Evolutionary conservation across 2,329 filamentous ascomycete species (phyloP), one percentile per base, ranked within the genome.

Genomic region (Paraphoma chrysanthemicola): DNA sequence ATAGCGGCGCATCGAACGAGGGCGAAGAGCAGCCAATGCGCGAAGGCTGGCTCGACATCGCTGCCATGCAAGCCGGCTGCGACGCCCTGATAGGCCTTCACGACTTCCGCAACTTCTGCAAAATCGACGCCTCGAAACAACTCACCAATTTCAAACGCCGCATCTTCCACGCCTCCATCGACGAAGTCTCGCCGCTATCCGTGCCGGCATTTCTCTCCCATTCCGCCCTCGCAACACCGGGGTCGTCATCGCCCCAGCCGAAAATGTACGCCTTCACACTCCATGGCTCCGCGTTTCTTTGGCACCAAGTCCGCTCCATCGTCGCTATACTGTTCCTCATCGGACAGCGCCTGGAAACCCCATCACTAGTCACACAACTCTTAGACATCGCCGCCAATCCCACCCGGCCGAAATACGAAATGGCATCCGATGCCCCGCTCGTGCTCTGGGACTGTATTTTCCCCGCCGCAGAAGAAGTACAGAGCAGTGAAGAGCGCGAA

Each of bases 251-350:
- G 36, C 17, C 43, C 28, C 55, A 61, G 43, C 79, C 82, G 3
- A 91, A 92, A 70, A 85, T 97, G 12, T 98, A 96, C 79, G 89
- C 90, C 59, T 96, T 99, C 77, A 89, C 90, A 55, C 88, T 99
- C 41, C 88, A 93, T 65, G 95, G 95, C 17, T 93, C 90, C 7
- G 95, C 93, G 1, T 99, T 99, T 77, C 80, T 99, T 45, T 99
- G 95, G 95, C 95, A 99, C 79, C 95, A 99, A 79, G 96, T 99
- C 65, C 88, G 95, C 23, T 92, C 94, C 80, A 93, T 99, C 86
- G 88, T 96, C n/a, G 87, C 89, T 14, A 82, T 98, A 6, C 81
- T 99, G n/a, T 98, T 99, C 80, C 82, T 95, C 10, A 88, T 98
- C 8, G 95, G 92, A 29, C 95, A 99, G 78, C 88, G 92, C 0